phyloP scores from a whole-genome alignment of 2,329 filamentous ascomycete species.

The Byssochlamys sp. region DNA sequence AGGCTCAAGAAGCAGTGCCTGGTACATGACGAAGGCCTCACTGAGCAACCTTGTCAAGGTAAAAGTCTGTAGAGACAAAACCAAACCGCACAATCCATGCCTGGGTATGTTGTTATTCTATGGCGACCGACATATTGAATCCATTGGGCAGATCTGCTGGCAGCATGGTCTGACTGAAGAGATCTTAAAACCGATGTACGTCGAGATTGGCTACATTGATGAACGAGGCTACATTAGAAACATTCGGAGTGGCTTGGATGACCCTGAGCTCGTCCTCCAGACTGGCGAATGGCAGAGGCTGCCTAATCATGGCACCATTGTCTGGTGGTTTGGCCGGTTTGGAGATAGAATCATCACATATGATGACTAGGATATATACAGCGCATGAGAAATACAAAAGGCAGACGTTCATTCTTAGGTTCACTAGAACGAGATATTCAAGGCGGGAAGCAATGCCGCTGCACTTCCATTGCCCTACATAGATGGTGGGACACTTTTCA shows the following conservation, averaged over 20 bases:
- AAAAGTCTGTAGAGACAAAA: slow-evolving; percentile 6
- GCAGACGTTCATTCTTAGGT: too few species aligned
- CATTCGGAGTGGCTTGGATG: not conserved
- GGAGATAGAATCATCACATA: slow-evolving; percentile 6
- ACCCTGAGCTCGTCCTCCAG: not conserved
- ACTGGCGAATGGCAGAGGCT: slow-evolving; percentile 3
- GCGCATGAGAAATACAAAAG: too few species aligned
- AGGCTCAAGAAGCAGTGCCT: not conserved
- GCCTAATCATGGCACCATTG: slow-evolving; percentile 4
- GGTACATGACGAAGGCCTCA: slow-evolving; percentile 8
- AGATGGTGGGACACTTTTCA: too few species aligned
- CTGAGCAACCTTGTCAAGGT: slow-evolving; percentile 7
- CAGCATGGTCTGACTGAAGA: slow-evolving; percentile 6
- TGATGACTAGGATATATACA: not conserved
- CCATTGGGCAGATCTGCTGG: slow-evolving; percentile 8
- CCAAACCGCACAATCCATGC: slow-evolving; percentile 5
- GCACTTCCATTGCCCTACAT: too few species aligned
- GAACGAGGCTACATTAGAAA: slow-evolving; percentile 4
- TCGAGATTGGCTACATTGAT: slow-evolving; percentile 3
- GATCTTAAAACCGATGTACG: not conserved
- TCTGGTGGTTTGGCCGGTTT: slow-evolving; percentile 7
- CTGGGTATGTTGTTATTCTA: slow-evolving; percentile 9
- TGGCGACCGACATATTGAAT: slow-evolving; percentile 6
- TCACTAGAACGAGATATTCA: too few species aligned
- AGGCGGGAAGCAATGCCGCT: too few species aligned